Evolutionary conservation across 306 rosid genomes (phyloP).

Genomic region (Glycine tomentella): DNA sequence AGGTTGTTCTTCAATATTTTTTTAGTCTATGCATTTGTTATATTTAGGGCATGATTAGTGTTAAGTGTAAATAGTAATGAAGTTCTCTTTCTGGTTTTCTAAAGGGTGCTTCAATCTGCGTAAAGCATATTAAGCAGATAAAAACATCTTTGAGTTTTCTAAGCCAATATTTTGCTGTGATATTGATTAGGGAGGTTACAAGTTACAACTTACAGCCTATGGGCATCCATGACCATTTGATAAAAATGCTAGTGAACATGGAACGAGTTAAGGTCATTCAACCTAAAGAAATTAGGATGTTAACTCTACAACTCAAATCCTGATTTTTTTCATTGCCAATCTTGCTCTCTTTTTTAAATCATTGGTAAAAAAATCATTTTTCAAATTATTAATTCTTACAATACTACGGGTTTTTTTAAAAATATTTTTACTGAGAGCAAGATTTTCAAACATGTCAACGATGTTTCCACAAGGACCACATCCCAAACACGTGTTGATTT

Average conservation of each 20-base stretch:
- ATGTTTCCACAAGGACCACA: no score
- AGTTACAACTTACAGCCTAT: background rate
- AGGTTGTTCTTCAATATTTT: background rate
- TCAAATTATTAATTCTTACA: no score
- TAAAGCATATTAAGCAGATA: background rate
- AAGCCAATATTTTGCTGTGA: background rate
- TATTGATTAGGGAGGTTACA: background rate
- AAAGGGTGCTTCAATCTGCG: background rate
- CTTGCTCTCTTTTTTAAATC: no score
- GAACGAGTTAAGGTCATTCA: no score
- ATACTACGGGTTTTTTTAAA: no score
- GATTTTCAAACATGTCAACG: no score
- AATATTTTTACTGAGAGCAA: no score
- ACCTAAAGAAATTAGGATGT: no score
- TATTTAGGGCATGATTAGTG: background rate
- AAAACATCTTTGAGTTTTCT: background rate
- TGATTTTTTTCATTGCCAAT: background rate
- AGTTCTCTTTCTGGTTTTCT: background rate
- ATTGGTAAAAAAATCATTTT: no score
- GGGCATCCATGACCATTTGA: background rate
- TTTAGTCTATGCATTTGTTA: background rate
- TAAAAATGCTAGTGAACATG: background rate
- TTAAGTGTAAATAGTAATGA: background rate
- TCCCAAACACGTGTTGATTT: no score
- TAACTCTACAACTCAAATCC: background rate